Evolutionary conservation across 2,329 filamentous ascomycete species (phyloP).

Genomic region (Colletotrichum phormii): DNA sequence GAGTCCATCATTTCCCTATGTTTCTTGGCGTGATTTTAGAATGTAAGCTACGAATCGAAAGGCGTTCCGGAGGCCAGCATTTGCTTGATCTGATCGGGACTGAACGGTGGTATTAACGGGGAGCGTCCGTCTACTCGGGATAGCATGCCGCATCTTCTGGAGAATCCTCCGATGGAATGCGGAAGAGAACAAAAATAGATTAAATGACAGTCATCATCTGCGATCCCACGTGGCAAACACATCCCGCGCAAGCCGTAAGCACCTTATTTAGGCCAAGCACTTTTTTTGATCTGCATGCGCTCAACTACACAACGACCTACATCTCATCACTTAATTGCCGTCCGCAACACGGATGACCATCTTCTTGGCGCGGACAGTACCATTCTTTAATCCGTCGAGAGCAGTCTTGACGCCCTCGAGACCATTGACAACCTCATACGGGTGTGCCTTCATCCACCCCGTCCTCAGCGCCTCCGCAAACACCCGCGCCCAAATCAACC

Average conservation of each 20-base stretch:
- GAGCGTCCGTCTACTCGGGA: not conserved
- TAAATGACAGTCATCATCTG: not conserved
- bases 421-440: conserved; percentile 33
- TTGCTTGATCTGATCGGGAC: not conserved
- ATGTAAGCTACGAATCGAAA: not conserved
- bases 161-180: not conserved
- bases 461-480: conserved; percentile 35
- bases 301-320: not conserved
- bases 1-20: not conserved
- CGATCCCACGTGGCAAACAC: not conserved
- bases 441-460: conserved; percentile 38
- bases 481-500: conserved; percentile 26
- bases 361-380: conserved; percentile 38
- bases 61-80: not conserved
- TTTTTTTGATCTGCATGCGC: not conserved
- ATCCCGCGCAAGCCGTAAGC: not conserved
- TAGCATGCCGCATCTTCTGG: not conserved
- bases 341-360: conserved; percentile 37
- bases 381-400: conserved; percentile 31
- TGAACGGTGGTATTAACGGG: not conserved
- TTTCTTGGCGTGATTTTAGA: not conserved
- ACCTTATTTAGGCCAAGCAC: not conserved
- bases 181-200: not conserved
- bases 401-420: conserved; percentile 31
- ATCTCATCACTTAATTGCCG: conserved; percentile 1